These are phyloP conservation scores for Didymella lethalis DNA, from an alignment of 2,329 filamentous ascomycete genomes.

Conservation along the genomic window DNA sequence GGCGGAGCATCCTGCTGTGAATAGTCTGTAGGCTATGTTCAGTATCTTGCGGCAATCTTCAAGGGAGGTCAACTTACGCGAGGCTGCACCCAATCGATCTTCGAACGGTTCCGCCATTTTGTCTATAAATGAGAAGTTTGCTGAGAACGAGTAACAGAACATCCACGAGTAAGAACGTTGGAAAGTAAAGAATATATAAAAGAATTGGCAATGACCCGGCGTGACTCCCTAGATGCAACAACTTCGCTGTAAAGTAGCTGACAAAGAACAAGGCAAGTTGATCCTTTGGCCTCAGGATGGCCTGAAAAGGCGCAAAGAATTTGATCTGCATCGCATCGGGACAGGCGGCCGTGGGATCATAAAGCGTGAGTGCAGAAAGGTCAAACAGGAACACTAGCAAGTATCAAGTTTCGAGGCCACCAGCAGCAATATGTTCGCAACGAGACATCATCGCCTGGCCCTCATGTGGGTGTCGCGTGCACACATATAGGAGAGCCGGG, in stretches of 20 bases:
- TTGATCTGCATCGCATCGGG: conserved; percentile 28
- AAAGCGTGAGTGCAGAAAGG: conserved; percentile 14
- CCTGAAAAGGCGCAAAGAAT: conserved; percentile 26
- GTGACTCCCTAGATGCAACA: conserved; percentile 30
- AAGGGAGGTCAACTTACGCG: conserved; percentile 18
- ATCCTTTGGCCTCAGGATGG: conserved; percentile 22
- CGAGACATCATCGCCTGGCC: conserved; percentile 15
- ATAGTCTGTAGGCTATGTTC: conserved; percentile 6
- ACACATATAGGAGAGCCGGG: conserved; percentile 9
- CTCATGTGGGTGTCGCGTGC: conserved; percentile 18
- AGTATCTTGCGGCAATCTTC: neutral
- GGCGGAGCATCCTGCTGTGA: conserved; percentile 26
- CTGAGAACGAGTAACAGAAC: conserved; percentile 26
- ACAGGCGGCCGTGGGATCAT: conserved; percentile 17
- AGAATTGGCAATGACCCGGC: conserved; percentile 26
- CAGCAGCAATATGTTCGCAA: conserved; percentile 7
- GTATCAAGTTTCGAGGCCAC: conserved; percentile 7
- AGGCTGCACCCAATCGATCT: conserved; percentile 17
- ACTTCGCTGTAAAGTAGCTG: conserved; percentile 27
- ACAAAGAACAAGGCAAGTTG: conserved; percentile 29
- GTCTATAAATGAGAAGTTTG: conserved; percentile 26
- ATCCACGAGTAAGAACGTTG: conserved; percentile 27
- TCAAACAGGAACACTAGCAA: neutral
- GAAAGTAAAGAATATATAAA: conserved; percentile 29
- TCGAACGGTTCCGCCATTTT: conserved; percentile 16